Evolutionary conservation across 148 eudicot species (phyloP).

Genomic region (Silene latifolia): DNA sequence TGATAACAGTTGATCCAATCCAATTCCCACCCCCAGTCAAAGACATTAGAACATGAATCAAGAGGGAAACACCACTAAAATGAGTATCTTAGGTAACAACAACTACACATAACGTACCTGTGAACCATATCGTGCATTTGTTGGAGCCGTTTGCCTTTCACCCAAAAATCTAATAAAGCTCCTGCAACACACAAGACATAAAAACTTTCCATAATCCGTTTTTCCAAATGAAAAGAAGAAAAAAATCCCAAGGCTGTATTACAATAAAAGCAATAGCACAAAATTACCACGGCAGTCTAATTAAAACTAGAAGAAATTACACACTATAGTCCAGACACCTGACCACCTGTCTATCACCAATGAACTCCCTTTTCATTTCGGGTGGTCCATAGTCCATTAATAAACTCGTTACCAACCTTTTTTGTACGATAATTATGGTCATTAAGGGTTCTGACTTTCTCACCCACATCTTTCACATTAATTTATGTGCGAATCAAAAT

Average conservation of each 20-base stretch:
- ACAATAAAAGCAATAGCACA: background rate
- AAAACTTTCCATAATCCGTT: background rate
- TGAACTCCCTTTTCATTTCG: background rate
- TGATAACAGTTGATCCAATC: background rate
- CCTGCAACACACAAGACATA: conserved; percentile 40
- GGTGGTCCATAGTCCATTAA: background rate
- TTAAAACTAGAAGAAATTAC: background rate
- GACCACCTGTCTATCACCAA: background rate
- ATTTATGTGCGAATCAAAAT: background rate
- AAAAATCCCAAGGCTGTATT: background rate
- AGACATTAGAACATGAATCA: background rate
- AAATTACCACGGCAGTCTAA: background rate
- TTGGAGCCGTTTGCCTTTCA: conserved; percentile 58
- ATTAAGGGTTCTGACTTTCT: background rate
- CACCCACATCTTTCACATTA: background rate
- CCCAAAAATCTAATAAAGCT: conserved; percentile 74
- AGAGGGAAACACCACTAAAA: background rate
- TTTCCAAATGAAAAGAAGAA: background rate
- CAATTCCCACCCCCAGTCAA: background rate
- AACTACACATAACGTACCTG: conserved; percentile 48
- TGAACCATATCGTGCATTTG: conserved; percentile 70
- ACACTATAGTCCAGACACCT: background rate
- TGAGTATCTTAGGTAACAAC: conserved; percentile 3
- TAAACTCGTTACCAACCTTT: background rate
- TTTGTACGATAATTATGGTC: background rate